Conservation (phyloP, 352 stramenopile species). For the Pythium dissotocum region DNA sequence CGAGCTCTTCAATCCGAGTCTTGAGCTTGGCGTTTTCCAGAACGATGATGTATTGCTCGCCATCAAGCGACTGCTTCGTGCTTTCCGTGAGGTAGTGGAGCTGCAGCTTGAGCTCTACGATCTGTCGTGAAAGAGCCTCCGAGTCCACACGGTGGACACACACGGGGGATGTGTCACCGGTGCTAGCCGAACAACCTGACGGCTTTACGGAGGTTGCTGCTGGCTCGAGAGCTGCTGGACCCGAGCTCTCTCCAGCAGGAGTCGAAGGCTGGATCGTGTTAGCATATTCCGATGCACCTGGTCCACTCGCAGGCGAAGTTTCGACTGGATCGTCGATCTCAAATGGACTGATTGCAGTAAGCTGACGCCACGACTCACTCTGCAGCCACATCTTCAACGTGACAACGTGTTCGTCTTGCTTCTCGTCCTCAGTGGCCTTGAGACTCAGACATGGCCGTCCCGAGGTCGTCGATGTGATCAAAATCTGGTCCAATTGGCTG, state of each 20-base stretch:
- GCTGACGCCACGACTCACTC: slow-evolving; percentile 34
- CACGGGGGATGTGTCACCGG: slow-evolving; percentile 6
- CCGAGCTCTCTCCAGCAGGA: not conserved
- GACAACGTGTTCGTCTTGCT: slow-evolving; percentile 13
- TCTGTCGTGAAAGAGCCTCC: slow-evolving; percentile 60
- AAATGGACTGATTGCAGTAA: slow-evolving; percentile 13
- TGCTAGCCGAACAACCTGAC: not conserved
- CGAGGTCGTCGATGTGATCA: slow-evolving; percentile 36
- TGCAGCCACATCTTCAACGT: slow-evolving; percentile 63
- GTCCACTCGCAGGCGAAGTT: slow-evolving; percentile 3
- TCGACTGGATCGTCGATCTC: slow-evolving; percentile 1
- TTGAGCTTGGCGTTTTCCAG: slow-evolving; percentile 71
- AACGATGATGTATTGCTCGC: slow-evolving; percentile 64
- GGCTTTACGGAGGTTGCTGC: not conserved
- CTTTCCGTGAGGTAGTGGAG: slow-evolving; percentile 72
- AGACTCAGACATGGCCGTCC: slow-evolving; percentile 42
- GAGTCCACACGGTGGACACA: slow-evolving; percentile 63
- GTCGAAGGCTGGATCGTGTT: not conserved
- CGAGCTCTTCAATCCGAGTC: slow-evolving; percentile 68
- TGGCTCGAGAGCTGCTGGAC: not conserved
- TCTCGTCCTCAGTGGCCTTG: slow-evolving; percentile 3
- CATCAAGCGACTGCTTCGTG: slow-evolving; percentile 55
- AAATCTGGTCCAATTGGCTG: slow-evolving; percentile 48
- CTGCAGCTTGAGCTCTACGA: slow-evolving; percentile 79
- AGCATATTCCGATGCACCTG: not conserved